Conservation (phyloP, 1,284 basidiomycete genomes). For the Malassezia furfur region DNA sequence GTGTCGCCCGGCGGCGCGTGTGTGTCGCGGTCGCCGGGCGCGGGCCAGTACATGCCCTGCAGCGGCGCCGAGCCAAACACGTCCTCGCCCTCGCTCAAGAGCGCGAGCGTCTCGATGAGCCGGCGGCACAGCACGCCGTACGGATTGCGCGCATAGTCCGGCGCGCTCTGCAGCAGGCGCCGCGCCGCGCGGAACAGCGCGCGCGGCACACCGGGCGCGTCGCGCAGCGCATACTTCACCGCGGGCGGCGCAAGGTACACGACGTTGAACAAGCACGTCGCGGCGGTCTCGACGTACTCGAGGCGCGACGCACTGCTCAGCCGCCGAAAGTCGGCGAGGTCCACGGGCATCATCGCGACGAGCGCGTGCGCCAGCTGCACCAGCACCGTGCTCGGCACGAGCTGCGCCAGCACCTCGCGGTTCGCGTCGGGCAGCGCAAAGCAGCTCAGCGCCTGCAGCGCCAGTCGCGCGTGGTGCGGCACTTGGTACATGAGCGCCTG, state of each 20-base stretch:
- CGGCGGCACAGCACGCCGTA: conserved; percentile 64
- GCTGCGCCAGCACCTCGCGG: conserved; percentile 61
- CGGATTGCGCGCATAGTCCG: conserved; percentile 53
- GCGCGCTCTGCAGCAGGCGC: conserved; percentile 51
- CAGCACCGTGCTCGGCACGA: conserved; percentile 57
- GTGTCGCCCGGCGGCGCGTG: not conserved
- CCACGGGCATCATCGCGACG: conserved; percentile 69
- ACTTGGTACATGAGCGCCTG: conserved; percentile 24
- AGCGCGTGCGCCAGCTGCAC: conserved; percentile 62
- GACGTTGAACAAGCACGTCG: conserved; percentile 73
- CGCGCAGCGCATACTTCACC: conserved; percentile 62
- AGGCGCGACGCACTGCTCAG: conserved; percentile 61
- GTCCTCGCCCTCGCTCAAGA: conserved; percentile 70
- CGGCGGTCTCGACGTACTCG: conserved; percentile 66
- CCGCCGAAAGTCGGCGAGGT: conserved; percentile 66
- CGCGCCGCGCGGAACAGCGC: conserved; percentile 51
- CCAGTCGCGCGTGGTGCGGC: conserved; percentile 61
- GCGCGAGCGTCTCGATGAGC: conserved; percentile 70
- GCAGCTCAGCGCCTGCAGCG: conserved; percentile 71
- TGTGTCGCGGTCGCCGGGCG: not conserved
- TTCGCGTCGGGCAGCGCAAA: conserved; percentile 69
- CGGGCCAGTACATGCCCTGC: conserved; percentile 26
- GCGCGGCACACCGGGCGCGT: conserved; percentile 48
- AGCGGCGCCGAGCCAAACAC: conserved; percentile 58
- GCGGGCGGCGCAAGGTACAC: conserved; percentile 69